Base-by-base conservation (phyloP, 148 eudicot genomes). In the Oxyria digyna region DNA sequence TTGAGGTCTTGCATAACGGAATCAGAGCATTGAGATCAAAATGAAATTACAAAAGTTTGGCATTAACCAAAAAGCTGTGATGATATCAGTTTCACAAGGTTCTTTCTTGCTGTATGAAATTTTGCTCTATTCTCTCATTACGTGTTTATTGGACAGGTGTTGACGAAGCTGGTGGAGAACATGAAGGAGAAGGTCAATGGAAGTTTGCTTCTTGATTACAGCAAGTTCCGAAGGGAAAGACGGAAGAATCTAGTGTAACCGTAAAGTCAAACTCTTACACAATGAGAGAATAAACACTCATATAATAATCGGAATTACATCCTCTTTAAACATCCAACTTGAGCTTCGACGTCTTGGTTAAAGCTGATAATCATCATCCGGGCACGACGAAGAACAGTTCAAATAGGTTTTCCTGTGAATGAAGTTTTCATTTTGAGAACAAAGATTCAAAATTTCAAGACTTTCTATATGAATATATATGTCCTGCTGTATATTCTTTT, bases 181-280 rank as follows among this genome's bases (percentile, higher is more conserved):
- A 89, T 87, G 94, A 92, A 86, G 81, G 79, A 84, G 54, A 87
- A 85, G 77, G 96, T 89, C 18, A 89, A 87, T 70, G 67, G 77
- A 32, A 92, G 85, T 76, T 81, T 92, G 78, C 78, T 87, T 54
- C 84, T 87, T 0, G 97, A 92, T 67, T 92, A 89, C 55, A 78
- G 85, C 31, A 49, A 70, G 67, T 89, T 87, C 74, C 79, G 88
- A 65, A 77, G 74, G 77, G 94, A 92, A 74, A 81, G 71, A 73
- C 82, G 69, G 21, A 69, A 74, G 71, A 77, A 68, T 1, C 67
- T 78, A 67, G 85, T 82, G 43, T 79, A 72, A 82, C 67, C 20
- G 46, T 46, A 42, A 46, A 35, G 46, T 38, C 65, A 27, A 59
- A 0, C 20, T 59, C 26, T 3, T 24, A 11, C 62, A 55, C 26